Percentiles rank a stretch among this genome's conserved stretches.
Conservation (phyloP, 345 rosid species). For the Aurinia saxatilis region DNA sequence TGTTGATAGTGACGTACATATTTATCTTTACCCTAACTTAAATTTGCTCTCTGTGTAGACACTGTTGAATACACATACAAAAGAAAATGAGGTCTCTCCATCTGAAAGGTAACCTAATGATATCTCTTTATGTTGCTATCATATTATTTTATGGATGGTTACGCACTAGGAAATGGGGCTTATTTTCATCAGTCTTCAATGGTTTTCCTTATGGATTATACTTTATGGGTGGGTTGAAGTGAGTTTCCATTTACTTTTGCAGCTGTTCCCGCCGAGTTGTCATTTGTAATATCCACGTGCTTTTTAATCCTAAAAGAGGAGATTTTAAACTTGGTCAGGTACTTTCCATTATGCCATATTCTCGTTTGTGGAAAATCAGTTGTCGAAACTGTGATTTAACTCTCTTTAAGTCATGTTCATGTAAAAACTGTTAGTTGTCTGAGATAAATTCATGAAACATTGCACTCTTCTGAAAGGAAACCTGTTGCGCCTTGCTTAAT, state of each 20-base stretch:
- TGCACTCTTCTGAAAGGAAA: neutral
- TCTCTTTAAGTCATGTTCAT: neutral
- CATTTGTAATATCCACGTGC: constrained; percentile 86
- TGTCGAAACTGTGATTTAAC: neutral
- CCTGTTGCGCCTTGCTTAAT: neutral
- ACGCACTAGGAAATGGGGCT: neutral
- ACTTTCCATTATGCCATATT: constrained; percentile 4
- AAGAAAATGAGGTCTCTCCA: constrained; percentile 27
- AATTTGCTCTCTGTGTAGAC: constrained; percentile 28
- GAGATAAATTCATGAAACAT: neutral
- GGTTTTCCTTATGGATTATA: neutral
- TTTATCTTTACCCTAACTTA: neutral
- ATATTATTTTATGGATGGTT: neutral
- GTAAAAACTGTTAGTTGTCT: neutral
- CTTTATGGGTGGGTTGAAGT: constrained; percentile 5
- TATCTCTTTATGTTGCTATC: neutral
- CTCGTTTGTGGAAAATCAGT: neutral
- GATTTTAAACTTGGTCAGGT: constrained; percentile 98
- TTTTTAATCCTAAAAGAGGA: constrained; percentile 93
- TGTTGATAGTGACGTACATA: neutral
- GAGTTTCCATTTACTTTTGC: constrained; percentile 25
- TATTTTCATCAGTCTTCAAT: neutral
- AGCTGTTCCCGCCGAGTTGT: constrained; percentile 58
- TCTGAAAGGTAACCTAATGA: constrained; percentile 43
- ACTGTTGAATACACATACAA: constrained; percentile 34